These are phyloP conservation scores for Trametes cubensis DNA, from an alignment of 768 basidiomycete genomes.

Conservation along the genomic window DNA sequence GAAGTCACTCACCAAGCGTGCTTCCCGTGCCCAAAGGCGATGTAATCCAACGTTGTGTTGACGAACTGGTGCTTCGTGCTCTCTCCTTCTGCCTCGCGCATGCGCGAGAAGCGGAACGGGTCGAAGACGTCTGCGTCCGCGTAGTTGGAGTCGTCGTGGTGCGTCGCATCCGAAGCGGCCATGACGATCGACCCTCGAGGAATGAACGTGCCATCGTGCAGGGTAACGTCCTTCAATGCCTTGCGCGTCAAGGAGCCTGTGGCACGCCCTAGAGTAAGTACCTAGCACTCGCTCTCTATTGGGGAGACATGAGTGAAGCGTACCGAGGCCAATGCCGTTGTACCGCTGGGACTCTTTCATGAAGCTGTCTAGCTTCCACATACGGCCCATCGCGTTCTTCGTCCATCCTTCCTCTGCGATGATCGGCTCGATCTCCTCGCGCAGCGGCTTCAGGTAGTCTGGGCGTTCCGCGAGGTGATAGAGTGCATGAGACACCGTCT, in stretches of 20 bases:
- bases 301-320: not conserved
- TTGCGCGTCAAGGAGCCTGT: slow-evolving; percentile 13
- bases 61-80: slow-evolving; percentile 23
- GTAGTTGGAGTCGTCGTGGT: slow-evolving; percentile 31
- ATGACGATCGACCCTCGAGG: slow-evolving; percentile 28
- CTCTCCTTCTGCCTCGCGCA: slow-evolving; percentile 17
- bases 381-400: slow-evolving; percentile 31
- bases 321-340: slow-evolving; percentile 21
- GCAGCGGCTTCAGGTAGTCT: slow-evolving; percentile 28
- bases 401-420: slow-evolving; percentile 36
- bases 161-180: slow-evolving; percentile 20
- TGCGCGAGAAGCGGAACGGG: slow-evolving; percentile 29
- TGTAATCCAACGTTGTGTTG: slow-evolving; percentile 20
- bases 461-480: slow-evolving; percentile 34
- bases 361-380: slow-evolving; percentile 39
- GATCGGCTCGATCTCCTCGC: slow-evolving; percentile 34
- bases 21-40: slow-evolving; percentile 26
- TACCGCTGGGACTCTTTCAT: slow-evolving; percentile 33
- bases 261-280: not conserved
- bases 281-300: not conserved
- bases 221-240: slow-evolving; percentile 19
- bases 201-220: slow-evolving; percentile 28
- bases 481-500: slow-evolving; percentile 35
- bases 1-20: slow-evolving; percentile 24
- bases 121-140: slow-evolving; percentile 28